These are phyloP conservation scores for Cystobasidium sp. DNA, from an alignment of 1,284 basidiomycete genomes.

Conservation along the genomic window DNA sequence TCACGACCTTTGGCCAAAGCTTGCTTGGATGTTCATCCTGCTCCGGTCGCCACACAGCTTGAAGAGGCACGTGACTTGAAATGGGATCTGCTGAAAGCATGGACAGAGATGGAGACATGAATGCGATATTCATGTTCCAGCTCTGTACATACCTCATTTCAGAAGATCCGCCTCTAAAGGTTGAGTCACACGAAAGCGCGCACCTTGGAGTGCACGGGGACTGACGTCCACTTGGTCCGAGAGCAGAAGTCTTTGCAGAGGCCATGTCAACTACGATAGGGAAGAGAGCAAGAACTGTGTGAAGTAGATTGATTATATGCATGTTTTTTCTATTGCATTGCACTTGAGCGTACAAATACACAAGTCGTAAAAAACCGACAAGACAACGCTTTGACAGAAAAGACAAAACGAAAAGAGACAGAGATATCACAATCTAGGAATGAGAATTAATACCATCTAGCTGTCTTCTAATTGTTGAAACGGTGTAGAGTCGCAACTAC, in stretches of 20 bases:
- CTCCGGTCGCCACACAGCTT: conserved; percentile 1
- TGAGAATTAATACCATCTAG: neutral
- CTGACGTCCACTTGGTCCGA: no score
- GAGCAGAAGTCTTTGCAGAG: no score
- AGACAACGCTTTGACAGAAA: neutral
- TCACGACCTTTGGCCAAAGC: conserved; percentile 2
- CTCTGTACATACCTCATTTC: no score
- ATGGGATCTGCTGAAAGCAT: neutral
- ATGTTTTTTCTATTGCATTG: conserved; percentile 10
- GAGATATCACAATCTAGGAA: neutral
- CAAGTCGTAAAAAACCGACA: conserved; percentile 10
- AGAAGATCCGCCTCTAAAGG: no score
- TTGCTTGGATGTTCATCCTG: conserved; percentile 24
- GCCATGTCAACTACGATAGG: no score
- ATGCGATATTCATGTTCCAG: no score
- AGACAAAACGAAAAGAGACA: neutral
- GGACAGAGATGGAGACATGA: no score
- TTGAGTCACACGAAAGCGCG: no score
- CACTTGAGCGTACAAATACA: conserved; percentile 22
- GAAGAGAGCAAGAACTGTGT: no score
- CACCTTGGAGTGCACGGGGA: no score
- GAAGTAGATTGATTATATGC: neutral
- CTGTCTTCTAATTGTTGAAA: neutral
- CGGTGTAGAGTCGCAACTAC: neutral
- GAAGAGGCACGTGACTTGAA: conserved; percentile 2